Base-by-base conservation (phyloP, 805 yeast species). In the Huiozyma sinensis region DNA sequence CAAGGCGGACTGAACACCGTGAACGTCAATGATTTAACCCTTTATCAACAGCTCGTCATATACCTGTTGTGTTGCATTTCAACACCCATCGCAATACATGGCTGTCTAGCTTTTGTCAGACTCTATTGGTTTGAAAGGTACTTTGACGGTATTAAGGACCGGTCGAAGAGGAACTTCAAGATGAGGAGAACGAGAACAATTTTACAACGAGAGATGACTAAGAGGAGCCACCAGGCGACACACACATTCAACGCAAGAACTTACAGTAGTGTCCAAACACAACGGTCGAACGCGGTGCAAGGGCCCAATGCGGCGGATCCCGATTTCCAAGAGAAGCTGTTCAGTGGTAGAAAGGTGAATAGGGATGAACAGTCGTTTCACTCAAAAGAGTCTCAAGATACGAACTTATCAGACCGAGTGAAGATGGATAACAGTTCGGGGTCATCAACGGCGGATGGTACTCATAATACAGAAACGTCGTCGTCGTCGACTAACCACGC, bases 1-100 rank as follows among this genome's bases (percentile, higher is more conserved):
- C 96, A 90, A 58, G 95, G 96, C 0, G 99, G 99, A 0, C 66
- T 92, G 44, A 88, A 87, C 58, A 82, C 96, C 0, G 69, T 85
- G 27, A 77, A 87, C 53, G 50, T 81, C 34, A 86, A 86, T 58
- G 63, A 68, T 0, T 51, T 89, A 45, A 64, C 71, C 0, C 60
- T 83, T 38, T 90, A 81, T 65, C 98, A 92, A 62, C 97, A 90
- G 58, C 73, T 88, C 11, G 68, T 74, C 7, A 62, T 90, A 2
- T 86, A 81, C 57, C 50, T 84, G 9, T 47, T 77, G 3, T 65
- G 89, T 29, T 69, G 77, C 49, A 52, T 87, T 17, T 75, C 94
- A 4, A 88, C 95, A 0, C 97, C 97, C 1, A 84, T 92, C 17
- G 81, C 82, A 57, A 85, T 94, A 43, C 95, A 92, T 60, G 77